Conservation (phyloP, 257 asterid species). For the Anisodus tanguticus region DNA sequence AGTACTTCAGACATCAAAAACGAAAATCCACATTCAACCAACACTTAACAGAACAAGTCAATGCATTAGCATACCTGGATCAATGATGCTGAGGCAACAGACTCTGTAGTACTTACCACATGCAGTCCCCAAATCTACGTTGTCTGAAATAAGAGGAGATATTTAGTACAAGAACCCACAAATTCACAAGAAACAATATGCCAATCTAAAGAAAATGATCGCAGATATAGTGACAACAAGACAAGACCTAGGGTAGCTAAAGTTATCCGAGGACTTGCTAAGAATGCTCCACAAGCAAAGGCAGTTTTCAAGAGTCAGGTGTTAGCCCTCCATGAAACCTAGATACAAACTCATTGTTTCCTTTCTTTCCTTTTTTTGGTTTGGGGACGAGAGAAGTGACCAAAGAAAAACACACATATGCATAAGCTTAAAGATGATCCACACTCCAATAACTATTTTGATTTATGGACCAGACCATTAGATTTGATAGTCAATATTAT, state of each 20-base stretch:
- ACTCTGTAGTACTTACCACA: not conserved
- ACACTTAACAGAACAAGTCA: not conserved
- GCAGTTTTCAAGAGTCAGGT: not conserved
- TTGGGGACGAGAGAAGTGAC: not conserved
- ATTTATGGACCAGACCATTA: not conserved
- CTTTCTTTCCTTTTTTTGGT: not conserved
- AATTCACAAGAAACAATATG: not conserved
- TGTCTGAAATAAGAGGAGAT: too few species aligned
- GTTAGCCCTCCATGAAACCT: not conserved
- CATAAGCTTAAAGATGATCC: not conserved
- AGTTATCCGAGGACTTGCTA: not conserved
- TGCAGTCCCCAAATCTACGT: not conserved
- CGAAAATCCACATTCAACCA: not conserved
- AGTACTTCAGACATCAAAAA: conserved; percentile 1
- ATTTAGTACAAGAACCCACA: not conserved
- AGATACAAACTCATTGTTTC: not conserved
- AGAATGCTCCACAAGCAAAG: not conserved
- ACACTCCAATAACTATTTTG: not conserved
- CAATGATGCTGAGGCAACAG: not conserved
- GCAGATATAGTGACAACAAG: not conserved
- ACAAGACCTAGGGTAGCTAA: not conserved
- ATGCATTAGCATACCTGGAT: not conserved
- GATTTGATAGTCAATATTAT: not conserved
- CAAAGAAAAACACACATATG: not conserved
- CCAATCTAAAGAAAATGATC: not conserved